Conservation (phyloP, 345 rosid species). For the Hibiscus mutabilis region DNA sequence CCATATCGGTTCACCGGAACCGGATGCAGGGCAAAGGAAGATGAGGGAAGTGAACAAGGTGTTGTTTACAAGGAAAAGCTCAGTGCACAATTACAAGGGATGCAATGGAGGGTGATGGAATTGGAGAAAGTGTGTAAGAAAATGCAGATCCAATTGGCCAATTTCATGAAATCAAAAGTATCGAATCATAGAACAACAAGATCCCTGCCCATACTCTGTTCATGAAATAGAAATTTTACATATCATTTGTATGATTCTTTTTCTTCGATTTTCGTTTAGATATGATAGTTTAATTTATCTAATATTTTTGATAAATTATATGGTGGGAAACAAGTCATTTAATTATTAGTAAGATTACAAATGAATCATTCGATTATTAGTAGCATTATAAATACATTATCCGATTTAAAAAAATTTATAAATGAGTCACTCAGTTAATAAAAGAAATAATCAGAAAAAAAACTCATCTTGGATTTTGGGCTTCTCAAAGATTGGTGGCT, state of each 20-base stretch:
- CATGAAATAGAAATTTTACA: slow-evolving; percentile 23
- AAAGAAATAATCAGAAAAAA: too few species aligned
- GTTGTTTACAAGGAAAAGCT: slow-evolving; percentile 45
- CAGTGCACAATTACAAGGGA: slow-evolving; percentile 58
- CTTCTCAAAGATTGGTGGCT: too few species aligned
- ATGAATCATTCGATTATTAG: too few species aligned
- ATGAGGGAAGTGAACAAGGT: slow-evolving; percentile 24
- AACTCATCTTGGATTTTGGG: too few species aligned
- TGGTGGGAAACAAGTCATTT: too few species aligned
- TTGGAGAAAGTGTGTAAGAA: slow-evolving; percentile 71
- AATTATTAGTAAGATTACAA: too few species aligned
- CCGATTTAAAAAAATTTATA: too few species aligned
- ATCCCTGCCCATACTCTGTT: slow-evolving; percentile 36
- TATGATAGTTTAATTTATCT: too few species aligned
- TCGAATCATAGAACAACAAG: slow-evolving; percentile 35
- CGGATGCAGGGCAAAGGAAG: slow-evolving; percentile 20
- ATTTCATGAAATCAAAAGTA: slow-evolving; percentile 51
- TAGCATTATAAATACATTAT: too few species aligned
- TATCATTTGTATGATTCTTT: not conserved
- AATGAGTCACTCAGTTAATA: too few species aligned
- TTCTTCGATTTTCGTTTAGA: too few species aligned
- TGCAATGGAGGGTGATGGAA: slow-evolving; percentile 79
- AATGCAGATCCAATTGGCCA: slow-evolving; percentile 76
- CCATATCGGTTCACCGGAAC: slow-evolving; percentile 15
- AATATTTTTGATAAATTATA: too few species aligned